Base-by-base conservation (phyloP, 768 basidiomycete species). In the Kwoniella europaea region DNA sequence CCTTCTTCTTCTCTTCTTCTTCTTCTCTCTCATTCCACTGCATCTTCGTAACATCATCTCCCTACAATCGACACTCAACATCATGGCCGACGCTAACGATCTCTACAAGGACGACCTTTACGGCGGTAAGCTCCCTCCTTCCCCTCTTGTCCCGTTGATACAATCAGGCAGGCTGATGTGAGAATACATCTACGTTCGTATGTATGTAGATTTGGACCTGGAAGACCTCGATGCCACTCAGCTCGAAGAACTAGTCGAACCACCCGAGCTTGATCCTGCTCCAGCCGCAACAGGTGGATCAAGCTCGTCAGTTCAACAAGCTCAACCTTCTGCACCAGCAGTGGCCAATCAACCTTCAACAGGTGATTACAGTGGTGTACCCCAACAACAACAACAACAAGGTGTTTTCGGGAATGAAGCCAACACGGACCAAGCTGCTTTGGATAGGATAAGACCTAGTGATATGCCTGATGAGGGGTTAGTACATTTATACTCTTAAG, bases 381-480 rank as follows among this genome's bases (percentile, higher is more conserved):
- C 10, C 9, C 73, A 55, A 66, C 69, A 61, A 57, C 53, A 65
- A 56, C 71, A 56, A 29, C 55, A 68, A 46, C 68, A 76, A 58
- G 29, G 42, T 59, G 65, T 13, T 59, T 59, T 59, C 57, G 29
- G 29, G 22, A 43, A 27, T 22, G 59, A 61, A 7, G 42, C 43
- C 22, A 61, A 22, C 18, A 18, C 16, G 6, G 41, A 67, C 4
- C 65, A 67, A 57, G 63, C 61, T 54, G 74, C 69, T n/a, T 43
- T 57, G 46, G 79, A 72, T 69, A 71, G 74, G 71, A 76, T 65
- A 57, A 62, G 66, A 73, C 70, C 43, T 85, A 94, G 16, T 91
- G 94, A 97, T 84, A 94, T 93, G 92, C 93, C 94, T 84, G 95
- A 97, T 77, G 94, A 96, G 91, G 94, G 94, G 95, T 98, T 88